Base-by-base conservation (phyloP, 1,139 yeast species). In the Blastobotrys capitulatus region DNA sequence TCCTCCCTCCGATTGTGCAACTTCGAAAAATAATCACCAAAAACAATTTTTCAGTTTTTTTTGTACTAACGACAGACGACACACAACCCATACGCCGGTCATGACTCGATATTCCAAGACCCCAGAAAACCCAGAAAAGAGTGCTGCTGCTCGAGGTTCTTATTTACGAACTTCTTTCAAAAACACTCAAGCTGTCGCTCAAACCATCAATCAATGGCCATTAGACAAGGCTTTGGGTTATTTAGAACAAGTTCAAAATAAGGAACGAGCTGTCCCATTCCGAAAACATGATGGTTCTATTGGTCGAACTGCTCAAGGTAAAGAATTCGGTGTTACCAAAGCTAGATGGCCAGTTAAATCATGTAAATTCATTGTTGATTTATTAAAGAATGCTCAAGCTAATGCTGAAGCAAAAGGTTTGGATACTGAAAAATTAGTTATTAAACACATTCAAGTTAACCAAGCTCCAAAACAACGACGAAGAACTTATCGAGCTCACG, bases 341-440 rank as follows among this genome's bases (percentile, higher is more conserved):
- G 98, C 97, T 69, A 90, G 99, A 88, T 92, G 99, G 99, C 99
- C 99, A 73, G 96, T 82, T 64, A 92, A 94, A 86, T 87, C 96
- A 61, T 97, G 92, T 74, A 86, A 88, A 80, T 89, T 86, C 76
- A 78, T 92, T 71, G 83, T 86, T 75, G 97, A 88, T 75, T 83
- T 92, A 74, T 83, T 92, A 77, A 83, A 83, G 78, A 94, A 92
- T 77, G 99, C 98, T 73, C 92, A 89, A 76, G 83, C 98, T 71
- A 94, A 92, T 80, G 99, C 99, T 76, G 98, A 92, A 58, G 86
- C 95, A 67, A 92, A 92, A 83, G 98, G 98, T 71, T 88, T 92
- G 77, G 97, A 92, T 74, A 82, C 86, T 68, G 81, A 94, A 69
- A 87, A 85, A 75, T 86, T 92, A 75, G 86, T 84, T 78, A 82